phyloP scores from a whole-genome alignment of 2,329 filamentous ascomycete species.

The Corniculantispora saksenae region DNA sequence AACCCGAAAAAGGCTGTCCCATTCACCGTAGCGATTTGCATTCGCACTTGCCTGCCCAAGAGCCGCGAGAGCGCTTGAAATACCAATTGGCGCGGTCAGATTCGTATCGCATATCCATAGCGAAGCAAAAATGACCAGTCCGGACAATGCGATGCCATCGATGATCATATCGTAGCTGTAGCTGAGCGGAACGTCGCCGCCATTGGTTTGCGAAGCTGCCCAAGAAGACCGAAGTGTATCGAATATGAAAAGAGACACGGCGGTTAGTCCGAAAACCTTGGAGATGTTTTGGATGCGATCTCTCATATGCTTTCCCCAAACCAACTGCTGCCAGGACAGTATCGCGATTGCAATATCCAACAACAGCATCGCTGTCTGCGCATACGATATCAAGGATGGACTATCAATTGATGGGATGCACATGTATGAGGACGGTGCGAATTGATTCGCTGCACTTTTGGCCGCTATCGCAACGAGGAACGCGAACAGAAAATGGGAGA shows the following conservation, averaged over 20 bases:
- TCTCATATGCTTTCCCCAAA: constrained; percentile 52
- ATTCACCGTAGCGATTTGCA: constrained; percentile 43
- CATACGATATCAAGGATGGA: constrained; percentile 35
- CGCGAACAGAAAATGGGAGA: constrained; percentile 36
- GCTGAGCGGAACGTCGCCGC: constrained; percentile 31
- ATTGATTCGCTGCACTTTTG: constrained; percentile 41
- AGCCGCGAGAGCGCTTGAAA: constrained; percentile 47
- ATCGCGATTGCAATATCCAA: constrained; percentile 31
- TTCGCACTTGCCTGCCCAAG: constrained; percentile 38
- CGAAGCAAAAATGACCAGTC: constrained; percentile 45
- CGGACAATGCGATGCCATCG: constrained; percentile 48
- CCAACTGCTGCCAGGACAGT: constrained; percentile 53
- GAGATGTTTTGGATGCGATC: constrained; percentile 48
- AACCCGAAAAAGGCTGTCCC: constrained; percentile 42
- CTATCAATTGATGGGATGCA: constrained; percentile 49
- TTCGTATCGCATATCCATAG: constrained; percentile 51
- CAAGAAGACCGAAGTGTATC: constrained; percentile 38
- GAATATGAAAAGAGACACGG: constrained; percentile 37
- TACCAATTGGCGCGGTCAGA: constrained; percentile 43
- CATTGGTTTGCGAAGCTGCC: background rate
- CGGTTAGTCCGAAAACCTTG: constrained; percentile 42
- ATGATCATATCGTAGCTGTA: constrained; percentile 51
- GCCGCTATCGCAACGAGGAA: constrained; percentile 44
- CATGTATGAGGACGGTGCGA: constrained; percentile 52
- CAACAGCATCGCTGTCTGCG: constrained; percentile 35